Evolutionary conservation across 805 yeast species (phyloP).

Genomic region (Komagataella pseudopastoris): DNA sequence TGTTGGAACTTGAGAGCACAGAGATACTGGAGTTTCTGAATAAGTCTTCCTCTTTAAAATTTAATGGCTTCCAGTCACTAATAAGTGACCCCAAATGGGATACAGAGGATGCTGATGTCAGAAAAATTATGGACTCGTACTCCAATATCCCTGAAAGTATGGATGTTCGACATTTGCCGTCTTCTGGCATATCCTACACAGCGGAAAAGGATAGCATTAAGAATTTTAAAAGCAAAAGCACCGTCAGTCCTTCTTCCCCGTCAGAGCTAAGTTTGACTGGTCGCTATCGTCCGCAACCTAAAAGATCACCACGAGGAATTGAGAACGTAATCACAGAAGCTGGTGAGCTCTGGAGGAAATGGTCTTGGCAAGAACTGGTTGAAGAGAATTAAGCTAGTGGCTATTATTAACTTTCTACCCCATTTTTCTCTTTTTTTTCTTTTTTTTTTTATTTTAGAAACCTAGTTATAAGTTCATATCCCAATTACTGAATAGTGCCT

Average conservation of each 20-base stretch:
- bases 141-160: neutral
- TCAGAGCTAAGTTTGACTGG: neutral
- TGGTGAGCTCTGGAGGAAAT: conserved; percentile 80
- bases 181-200: neutral
- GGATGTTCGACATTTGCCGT: neutral
- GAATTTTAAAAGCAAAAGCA: neutral
- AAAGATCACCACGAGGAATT: conserved; percentile 29
- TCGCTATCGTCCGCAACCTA: neutral
- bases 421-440: neutral
- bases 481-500: neutral
- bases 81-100: conserved; percentile 1
- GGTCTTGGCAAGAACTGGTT: conserved; percentile 52
- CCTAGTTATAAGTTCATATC: neutral
- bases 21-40: conserved; percentile 74
- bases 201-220: neutral
- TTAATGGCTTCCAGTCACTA: conserved; percentile 15
- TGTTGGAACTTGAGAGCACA: conserved; percentile 80
- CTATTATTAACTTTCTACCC: too few species aligned
- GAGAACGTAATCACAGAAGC: conserved; percentile 66
- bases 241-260: neutral
- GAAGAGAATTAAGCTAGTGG: conserved; percentile 17
- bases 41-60: conserved; percentile 34
- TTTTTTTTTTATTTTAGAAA: neutral
- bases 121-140: neutral
- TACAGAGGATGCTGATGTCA: neutral